phyloP scores from a whole-genome alignment of 352 stramenopile genomes.

The Pythium dissotocum region DNA sequence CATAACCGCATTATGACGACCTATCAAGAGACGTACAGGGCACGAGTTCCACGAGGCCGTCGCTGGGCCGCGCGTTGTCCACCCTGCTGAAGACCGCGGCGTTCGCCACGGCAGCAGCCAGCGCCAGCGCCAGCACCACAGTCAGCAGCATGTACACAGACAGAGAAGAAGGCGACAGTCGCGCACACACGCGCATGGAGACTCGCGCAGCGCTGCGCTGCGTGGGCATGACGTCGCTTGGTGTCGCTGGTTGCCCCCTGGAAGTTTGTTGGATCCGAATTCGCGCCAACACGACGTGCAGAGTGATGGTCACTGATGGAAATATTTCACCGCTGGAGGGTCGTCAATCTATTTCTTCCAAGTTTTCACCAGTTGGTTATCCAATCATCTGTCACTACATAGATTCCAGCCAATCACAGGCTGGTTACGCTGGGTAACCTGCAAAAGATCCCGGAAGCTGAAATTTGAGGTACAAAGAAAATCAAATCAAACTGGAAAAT shows the following conservation, averaged over 20 bases:
- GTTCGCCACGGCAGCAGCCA: conserved; percentile 1
- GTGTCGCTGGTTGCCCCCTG: background rate
- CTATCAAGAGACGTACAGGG: conserved; percentile 25
- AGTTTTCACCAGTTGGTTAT: background rate
- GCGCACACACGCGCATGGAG: background rate
- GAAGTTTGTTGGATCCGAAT: background rate
- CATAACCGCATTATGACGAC: background rate
- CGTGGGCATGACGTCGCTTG: background rate
- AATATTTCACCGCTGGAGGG: conserved; percentile 8
- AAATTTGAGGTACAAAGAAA: background rate
- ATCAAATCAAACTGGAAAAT: background rate
- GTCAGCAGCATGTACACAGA: background rate
- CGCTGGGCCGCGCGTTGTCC: conserved; percentile 20
- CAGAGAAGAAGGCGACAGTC: background rate
- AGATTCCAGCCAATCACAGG: background rate
- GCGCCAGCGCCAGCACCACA: background rate
- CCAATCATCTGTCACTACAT: no score
- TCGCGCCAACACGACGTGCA: background rate
- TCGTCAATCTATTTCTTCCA: conserved; percentile 4
- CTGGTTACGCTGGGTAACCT: background rate
- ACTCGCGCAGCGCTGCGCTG: background rate
- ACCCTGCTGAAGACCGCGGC: conserved; percentile 21
- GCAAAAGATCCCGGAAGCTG: background rate
- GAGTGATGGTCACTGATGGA: background rate
- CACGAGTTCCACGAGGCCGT: conserved; percentile 27